phyloP scores from a whole-genome alignment of 805 yeast genomes.

The Candida taoyuanica region DNA sequence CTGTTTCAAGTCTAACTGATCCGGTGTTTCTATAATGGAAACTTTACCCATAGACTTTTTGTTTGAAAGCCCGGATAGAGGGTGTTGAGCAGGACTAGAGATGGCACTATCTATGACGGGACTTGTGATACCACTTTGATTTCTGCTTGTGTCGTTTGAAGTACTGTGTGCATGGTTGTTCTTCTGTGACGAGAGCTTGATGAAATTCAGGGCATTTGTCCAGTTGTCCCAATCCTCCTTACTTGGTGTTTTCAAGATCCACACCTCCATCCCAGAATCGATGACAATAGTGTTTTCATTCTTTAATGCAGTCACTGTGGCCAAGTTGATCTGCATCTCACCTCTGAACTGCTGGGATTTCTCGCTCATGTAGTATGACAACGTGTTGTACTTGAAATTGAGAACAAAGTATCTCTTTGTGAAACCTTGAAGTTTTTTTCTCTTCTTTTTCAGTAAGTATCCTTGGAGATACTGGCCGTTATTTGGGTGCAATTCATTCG shows the following conservation, averaged over 20 bases:
- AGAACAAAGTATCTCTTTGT: slow-evolving; percentile 80
- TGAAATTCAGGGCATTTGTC: slow-evolving; percentile 69
- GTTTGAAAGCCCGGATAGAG: neutral
- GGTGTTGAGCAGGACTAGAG: slow-evolving; percentile 7
- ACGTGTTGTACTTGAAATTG: slow-evolving; percentile 75
- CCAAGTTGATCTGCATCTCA: slow-evolving; percentile 79
- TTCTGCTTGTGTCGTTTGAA: neutral
- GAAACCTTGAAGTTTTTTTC: slow-evolving; percentile 83
- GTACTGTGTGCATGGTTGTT: neutral
- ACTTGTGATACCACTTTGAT: neutral
- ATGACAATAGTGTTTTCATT: slow-evolving; percentile 65
- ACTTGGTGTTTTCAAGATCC: slow-evolving; percentile 75
- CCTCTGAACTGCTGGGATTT: slow-evolving; percentile 77
- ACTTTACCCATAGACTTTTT: neutral
- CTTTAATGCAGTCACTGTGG: slow-evolving; percentile 77
- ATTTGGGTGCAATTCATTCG: slow-evolving; percentile 36
- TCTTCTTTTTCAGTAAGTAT: slow-evolving; percentile 67
- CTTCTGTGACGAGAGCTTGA: slow-evolving; percentile 17
- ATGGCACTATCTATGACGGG: slow-evolving; percentile 2
- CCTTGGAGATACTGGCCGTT: slow-evolving; percentile 79
- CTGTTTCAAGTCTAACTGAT: neutral
- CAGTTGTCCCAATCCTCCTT: slow-evolving; percentile 69
- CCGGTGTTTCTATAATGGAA: neutral
- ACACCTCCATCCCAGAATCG: slow-evolving; percentile 93
- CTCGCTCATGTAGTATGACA: slow-evolving; percentile 73